phyloP scores from a whole-genome alignment of 331 rosid genomes.

The Saraca asoca region DNA sequence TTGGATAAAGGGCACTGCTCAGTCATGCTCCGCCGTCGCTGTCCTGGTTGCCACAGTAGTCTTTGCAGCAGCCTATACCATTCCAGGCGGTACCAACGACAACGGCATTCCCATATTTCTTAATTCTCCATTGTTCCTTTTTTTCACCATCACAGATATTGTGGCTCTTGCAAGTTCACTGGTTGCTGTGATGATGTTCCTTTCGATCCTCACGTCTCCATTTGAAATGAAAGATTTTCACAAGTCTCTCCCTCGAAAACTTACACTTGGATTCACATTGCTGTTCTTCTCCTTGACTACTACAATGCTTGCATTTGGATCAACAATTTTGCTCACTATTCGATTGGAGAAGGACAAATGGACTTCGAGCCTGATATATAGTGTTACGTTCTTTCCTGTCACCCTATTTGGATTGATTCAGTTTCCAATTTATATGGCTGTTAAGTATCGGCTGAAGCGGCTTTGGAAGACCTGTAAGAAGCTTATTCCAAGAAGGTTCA shows the following conservation, averaged over 20 bases:
- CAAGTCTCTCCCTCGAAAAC: no score
- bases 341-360: slow-evolving; percentile 1
- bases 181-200: slow-evolving; percentile 6
- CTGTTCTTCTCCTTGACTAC: slow-evolving; percentile 27
- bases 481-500: no score
- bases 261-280: neutral
- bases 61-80: no score
- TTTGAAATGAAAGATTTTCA: neutral
- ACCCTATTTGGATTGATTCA: slow-evolving; percentile 17
- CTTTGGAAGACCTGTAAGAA: no score
- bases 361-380: neutral
- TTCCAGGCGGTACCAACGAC: no score
- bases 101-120: neutral
- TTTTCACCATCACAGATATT: no score
- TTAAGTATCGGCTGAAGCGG: no score
- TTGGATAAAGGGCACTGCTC: no score
- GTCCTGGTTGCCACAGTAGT: no score
- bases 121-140: neutral
- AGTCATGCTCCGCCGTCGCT: no score
- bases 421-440: neutral
- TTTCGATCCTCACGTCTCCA: slow-evolving; percentile 6
- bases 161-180: slow-evolving; percentile 3
- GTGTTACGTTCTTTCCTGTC: slow-evolving; percentile 26
- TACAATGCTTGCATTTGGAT: slow-evolving; percentile 22
- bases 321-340: slow-evolving; percentile 5